Percentiles rank a stretch among this genome's conserved stretches.
phyloP scores from a whole-genome alignment of 2,329 filamentous ascomycete genomes.

The Scytalidium sp. region DNA sequence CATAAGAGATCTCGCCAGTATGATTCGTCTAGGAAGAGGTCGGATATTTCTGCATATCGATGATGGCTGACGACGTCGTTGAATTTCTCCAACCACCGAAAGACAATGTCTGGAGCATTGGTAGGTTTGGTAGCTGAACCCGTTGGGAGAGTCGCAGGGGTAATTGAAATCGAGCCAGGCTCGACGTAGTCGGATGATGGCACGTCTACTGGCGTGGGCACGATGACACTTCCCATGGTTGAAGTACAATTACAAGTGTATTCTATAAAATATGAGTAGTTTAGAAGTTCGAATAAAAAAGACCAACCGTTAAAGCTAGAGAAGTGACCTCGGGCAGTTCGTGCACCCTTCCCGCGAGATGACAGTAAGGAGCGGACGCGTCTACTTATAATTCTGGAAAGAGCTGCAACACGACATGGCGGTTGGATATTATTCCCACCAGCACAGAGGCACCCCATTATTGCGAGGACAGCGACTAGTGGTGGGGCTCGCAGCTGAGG shows the following conservation, averaged over 20 bases:
- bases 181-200: slow-evolving; percentile 18
- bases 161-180: slow-evolving; percentile 21
- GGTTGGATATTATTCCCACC: too few relatives aligned
- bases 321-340: too few relatives aligned
- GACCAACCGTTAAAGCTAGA: too few relatives aligned
- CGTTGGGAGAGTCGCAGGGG: slow-evolving; percentile 14
- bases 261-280: too few relatives aligned
- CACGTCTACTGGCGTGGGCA: slow-evolving; percentile 3
- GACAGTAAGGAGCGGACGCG: too few relatives aligned
- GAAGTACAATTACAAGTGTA: background rate
- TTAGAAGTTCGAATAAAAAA: too few relatives aligned
- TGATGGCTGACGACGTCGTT: background rate
- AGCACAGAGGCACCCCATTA: too few relatives aligned
- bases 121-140: slow-evolving; percentile 3
- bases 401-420: too few relatives aligned
- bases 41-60: background rate
- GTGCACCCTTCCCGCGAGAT: too few relatives aligned
- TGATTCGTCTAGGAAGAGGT: slow-evolving; percentile 28
- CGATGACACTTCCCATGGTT: slow-evolving; percentile 17
- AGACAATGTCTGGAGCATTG: slow-evolving; percentile 11
- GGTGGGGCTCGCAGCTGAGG: too few relatives aligned
- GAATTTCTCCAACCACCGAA: slow-evolving; percentile 15
- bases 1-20: slow-evolving; percentile 39
- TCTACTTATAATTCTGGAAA: too few relatives aligned
- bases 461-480: too few relatives aligned